Percentiles rank a stretch among this genome's conserved stretches.
Evolutionary conservation across 345 rosid genomes (phyloP).

Genomic region (Eucalyptus erythrocorys): DNA sequence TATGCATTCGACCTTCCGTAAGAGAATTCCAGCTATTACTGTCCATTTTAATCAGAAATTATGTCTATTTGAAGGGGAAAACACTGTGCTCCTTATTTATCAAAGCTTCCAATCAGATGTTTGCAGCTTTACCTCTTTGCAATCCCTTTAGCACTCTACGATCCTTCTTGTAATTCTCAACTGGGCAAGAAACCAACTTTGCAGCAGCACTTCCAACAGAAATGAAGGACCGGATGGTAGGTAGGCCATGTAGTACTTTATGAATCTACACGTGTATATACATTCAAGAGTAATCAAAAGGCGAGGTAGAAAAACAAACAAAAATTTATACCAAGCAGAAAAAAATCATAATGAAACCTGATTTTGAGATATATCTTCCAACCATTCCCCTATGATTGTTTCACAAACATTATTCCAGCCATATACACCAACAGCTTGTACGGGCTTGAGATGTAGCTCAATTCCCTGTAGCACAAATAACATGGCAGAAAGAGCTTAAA

Average conservation of each 20-base stretch:
- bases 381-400: constrained; percentile 79
- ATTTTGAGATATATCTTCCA: constrained; percentile 92
- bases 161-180: constrained; percentile 82
- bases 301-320: not conserved
- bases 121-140: constrained; percentile 64
- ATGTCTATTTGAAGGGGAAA: not conserved
- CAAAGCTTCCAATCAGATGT: not conserved
- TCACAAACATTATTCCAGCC: constrained; percentile 88
- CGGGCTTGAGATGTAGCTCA: constrained; percentile 86
- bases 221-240: constrained; percentile 64
- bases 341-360: constrained; percentile 36
- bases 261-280: constrained; percentile 31
- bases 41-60: not conserved
- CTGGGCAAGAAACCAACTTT: constrained; percentile 78
- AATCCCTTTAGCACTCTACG: constrained; percentile 76
- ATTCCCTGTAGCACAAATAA: constrained; percentile 45
- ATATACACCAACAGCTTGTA: constrained; percentile 72
- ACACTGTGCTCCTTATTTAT: not conserved
- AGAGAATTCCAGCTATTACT: not conserved
- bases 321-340: not conserved
- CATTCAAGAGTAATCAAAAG: not conserved
- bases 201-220: constrained; percentile 74
- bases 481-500: not conserved
- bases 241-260: constrained; percentile 62
- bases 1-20: not conserved